These are phyloP conservation scores for Hypomontagnella submonticulosa DNA, from an alignment of 495 filamentous ascomycete genomes.

Conservation along the genomic window DNA sequence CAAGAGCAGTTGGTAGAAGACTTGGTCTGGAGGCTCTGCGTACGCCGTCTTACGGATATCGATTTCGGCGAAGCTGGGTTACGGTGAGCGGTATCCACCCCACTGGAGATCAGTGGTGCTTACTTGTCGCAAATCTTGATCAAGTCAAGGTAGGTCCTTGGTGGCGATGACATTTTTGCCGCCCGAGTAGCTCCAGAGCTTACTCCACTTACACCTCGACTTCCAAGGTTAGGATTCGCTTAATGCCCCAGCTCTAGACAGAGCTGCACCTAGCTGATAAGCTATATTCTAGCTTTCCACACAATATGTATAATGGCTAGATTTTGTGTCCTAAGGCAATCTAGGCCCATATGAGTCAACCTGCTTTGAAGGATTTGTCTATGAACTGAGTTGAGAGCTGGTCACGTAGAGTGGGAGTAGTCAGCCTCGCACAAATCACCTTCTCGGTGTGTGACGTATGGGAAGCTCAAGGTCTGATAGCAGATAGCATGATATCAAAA, in stretches of 20 bases:
- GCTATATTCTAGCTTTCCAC: not conserved
- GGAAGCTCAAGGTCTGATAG: no score
- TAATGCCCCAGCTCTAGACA: not conserved
- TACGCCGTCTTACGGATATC: slow-evolving; percentile 13
- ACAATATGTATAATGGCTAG: not conserved
- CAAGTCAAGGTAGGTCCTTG: slow-evolving; percentile 23
- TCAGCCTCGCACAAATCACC: no score
- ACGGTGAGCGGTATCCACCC: not conserved
- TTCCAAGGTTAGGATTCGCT: not conserved
- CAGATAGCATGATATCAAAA: no score
- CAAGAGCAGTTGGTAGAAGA: slow-evolving; percentile 30
- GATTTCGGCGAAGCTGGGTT: slow-evolving; percentile 30
- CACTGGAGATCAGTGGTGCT: not conserved
- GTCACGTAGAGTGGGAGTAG: no score
- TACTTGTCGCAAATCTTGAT: slow-evolving; percentile 25
- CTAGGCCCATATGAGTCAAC: slow-evolving; percentile 13
- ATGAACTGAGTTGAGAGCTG: no score
- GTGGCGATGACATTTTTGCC: slow-evolving; percentile 10
- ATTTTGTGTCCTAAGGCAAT: not conserved
- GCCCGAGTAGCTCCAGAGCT: slow-evolving; percentile 5
- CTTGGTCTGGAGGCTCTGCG: not conserved
- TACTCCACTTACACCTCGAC: not conserved
- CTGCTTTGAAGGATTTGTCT: not conserved
- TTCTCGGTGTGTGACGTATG: no score
- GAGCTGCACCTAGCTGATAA: no score